Base-by-base conservation (phyloP, 176 grass and related monocot genomes). In the Carex scoparia region DNA sequence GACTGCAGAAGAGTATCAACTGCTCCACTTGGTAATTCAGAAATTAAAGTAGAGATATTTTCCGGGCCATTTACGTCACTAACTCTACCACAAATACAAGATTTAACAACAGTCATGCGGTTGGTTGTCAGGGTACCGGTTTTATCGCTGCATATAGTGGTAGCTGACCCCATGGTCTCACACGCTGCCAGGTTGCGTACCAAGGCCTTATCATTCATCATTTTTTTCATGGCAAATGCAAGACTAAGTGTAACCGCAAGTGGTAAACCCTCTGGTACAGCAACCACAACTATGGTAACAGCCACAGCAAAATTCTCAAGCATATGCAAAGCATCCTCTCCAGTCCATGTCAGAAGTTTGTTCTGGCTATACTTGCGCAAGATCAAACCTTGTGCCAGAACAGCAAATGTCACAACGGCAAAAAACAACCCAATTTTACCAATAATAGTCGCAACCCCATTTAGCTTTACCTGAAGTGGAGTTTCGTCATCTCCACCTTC, bases 161-260 rank as follows among this genome's bases (percentile, higher is more conserved):
- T 95, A 13, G 93, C 93, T 81, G 96, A 99, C 30, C 96, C 96
- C 96, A 99, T 99, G 81, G 96, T 99, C 66, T 99, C 96, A 86
- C 96, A 99, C 83, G 96, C 96, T 59, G 96, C 91, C 84, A 95
- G 88, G 87, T 99, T 70, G 30, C 91, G 96, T 37, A 99, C 93
- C 28, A 99, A 67, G 55, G 96, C 93, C 78, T 94, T 99, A 85
- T 99, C 96, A 92, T 99, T 94, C 96, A 99, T 99, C 96, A 99
- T 99, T 87, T 99, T 99, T 86, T 99, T 99, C 96, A 99, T 95
- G 79, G 96, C 93, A 85, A 99, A 99, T 63, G 93, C 96, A 58
- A 99, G 96, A 55, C 93, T 95, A 84, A 99, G 81, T 0, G 96
- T 99, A 79, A 99, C 96, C 68, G 96, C 96, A 81, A 99, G 91